Base-by-base conservation (phyloP, 345 rosid species). In the Populus deltoides region DNA sequence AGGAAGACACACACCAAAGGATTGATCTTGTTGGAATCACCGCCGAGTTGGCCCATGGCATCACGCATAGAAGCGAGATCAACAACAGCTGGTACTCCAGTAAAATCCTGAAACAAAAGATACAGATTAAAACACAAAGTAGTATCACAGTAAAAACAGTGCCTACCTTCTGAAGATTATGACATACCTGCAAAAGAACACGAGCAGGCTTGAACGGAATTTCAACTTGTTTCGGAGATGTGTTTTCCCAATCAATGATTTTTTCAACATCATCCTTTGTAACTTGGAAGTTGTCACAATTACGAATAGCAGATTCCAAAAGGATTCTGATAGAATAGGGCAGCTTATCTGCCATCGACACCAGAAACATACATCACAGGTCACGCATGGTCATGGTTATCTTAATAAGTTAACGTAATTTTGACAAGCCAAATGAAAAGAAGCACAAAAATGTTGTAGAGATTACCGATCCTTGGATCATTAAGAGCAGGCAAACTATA, bases 41-140 rank as follows among this genome's bases (percentile, higher is more conserved):
- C 86, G 57, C 97, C 97, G 29, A 97, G 94, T 39, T 79, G 92
- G 74, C 83, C 88, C 98, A 97, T 94, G 13, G 99, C 99, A 91
- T 97, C 99, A 78, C 99, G 93, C 99, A 97, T 97, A 69, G 94
- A 86, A 79, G 99, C 99, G 73, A 97, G 99, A 81, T 97, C 99
- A 68, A 97, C 98, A 47, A 94, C 99, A 35, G 94, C 99, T 43
- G 99, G 99, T 38, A 97, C 99, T n/a, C 99, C 99, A 75, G 99
- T 97, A 87, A 97, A 94, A 85, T 94, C 99, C 99, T 97, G 89
- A 66, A 55, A 78, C 68, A 71, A 13, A 81, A 15, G 49, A 79
- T 18, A 39, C 59, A 25, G 33, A 35, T 79, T 73, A 75, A 80
- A 62, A 70, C 66, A 77, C 47, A 74, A 72, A 27, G 29, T 76